A percentile compares a stretch with the other conserved stretches of the same genome.
Conservation (phyloP, 495 filamentous ascomycete genomes). For the Rhypophila decipiens region DNA sequence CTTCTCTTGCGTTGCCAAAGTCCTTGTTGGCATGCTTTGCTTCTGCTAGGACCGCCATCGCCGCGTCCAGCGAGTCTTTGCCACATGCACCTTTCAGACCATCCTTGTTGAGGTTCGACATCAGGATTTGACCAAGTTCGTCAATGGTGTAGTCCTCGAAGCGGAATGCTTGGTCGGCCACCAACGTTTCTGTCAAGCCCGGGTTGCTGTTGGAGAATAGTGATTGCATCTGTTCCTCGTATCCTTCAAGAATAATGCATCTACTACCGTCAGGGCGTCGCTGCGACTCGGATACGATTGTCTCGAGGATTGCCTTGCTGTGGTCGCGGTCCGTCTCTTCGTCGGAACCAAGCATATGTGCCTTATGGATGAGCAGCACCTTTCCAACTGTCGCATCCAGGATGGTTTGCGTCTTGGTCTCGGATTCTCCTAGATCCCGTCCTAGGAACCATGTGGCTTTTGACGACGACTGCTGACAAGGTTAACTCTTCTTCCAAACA, state of each 20-base stretch:
- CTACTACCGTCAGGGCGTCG: conserved; percentile 64
- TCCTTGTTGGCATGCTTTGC: conserved; percentile 45
- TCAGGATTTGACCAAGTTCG: conserved; percentile 50
- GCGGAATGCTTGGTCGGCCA: conserved; percentile 51
- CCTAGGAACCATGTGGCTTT: no score
- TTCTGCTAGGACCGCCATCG: conserved; percentile 36
- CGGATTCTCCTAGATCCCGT: conserved; percentile 63
- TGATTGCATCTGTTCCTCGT: conserved; percentile 58
- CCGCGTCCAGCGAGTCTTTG: conserved; percentile 35
- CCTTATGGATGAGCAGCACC: conserved; percentile 68
- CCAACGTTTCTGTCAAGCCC: conserved; percentile 61
- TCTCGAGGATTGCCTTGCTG: conserved; percentile 58
- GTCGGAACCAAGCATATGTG: conserved; percentile 37
- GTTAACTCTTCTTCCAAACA: conserved; percentile 43
- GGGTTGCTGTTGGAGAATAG: conserved; percentile 76
- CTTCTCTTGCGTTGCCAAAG: conserved; percentile 52
- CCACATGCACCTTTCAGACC: conserved; percentile 36
- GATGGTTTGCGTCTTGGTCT: conserved; percentile 60
- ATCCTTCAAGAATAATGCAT: conserved; percentile 67
- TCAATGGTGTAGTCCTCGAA: conserved; percentile 60
- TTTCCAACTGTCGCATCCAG: conserved; percentile 59
- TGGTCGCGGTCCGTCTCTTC: conserved; percentile 42
- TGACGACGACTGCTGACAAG: no score
- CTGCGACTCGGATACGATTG: conserved; percentile 69
- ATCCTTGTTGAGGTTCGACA: conserved; percentile 43